phyloP scores from a whole-genome alignment of 192 early-diverging fungal genomes.

The Coemansia interrupta region DNA sequence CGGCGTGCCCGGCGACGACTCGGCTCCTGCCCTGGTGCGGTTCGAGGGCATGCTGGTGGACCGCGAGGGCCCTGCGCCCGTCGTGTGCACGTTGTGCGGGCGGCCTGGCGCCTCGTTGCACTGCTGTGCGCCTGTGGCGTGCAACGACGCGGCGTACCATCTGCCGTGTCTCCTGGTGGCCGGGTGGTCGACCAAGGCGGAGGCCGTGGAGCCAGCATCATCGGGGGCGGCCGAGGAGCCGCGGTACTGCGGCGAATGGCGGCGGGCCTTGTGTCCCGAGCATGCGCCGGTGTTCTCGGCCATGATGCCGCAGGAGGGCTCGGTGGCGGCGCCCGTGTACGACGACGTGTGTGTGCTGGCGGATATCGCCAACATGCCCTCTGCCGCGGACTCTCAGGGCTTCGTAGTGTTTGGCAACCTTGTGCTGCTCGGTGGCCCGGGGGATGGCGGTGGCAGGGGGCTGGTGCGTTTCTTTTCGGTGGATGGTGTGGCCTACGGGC shows the following conservation, averaged over 20 bases:
- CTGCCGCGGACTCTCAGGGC: no score
- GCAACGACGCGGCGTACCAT: slow-evolving; percentile 37
- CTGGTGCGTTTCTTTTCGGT: no score
- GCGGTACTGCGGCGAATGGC: slow-evolving; percentile 40
- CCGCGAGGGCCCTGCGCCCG: slow-evolving; percentile 13
- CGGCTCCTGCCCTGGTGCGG: slow-evolving; percentile 9
- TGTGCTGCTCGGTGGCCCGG: no score
- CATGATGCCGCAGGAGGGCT: slow-evolving; percentile 39
- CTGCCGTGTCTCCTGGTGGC: slow-evolving; percentile 41
- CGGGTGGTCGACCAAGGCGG: slow-evolving; percentile 11
- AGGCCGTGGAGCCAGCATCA: background rate
- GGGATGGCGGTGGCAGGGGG: no score
- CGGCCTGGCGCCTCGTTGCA: slow-evolving; percentile 38
- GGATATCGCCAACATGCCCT: background rate
- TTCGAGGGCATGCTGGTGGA: slow-evolving; percentile 33
- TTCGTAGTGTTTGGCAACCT: no score
- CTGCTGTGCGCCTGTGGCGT: slow-evolving; percentile 47
- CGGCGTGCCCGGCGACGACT: background rate
- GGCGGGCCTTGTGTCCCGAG: slow-evolving; percentile 32
- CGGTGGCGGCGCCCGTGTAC: slow-evolving; percentile 13
- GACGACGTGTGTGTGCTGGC: slow-evolving; percentile 16
- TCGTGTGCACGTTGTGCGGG: no score
- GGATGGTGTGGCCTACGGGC: no score
- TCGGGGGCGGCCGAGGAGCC: slow-evolving; percentile 4
- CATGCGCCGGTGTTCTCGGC: slow-evolving; percentile 37